Conservation (phyloP, 2,329 filamentous ascomycete species). For the Penicillium griseofulvum region DNA sequence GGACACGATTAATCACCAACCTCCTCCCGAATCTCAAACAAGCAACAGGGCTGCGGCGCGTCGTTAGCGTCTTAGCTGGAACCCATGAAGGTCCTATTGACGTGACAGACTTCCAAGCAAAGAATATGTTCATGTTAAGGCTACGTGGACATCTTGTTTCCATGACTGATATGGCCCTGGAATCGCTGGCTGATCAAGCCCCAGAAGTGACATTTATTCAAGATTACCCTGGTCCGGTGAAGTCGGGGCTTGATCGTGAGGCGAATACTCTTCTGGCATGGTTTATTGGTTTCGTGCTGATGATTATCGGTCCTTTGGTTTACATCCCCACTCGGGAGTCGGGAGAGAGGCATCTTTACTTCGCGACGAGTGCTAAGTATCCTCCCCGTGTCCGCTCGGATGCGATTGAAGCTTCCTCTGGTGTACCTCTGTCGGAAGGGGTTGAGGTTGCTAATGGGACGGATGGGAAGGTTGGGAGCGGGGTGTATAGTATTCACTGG, state of each 20-base stretch:
- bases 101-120: conserved; percentile 47
- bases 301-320: conserved; percentile 27
- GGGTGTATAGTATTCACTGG: conserved; percentile 30
- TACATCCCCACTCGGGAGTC: conserved; percentile 35
- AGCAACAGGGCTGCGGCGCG: conserved; percentile 51
- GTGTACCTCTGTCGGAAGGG: conserved; percentile 17
- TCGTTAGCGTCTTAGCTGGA: conserved; percentile 55
- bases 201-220: conserved; percentile 51
- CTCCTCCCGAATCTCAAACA: conserved; percentile 55
- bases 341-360: conserved; percentile 48
- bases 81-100: conserved; percentile 55
- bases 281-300: conserved; percentile 21
- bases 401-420: conserved; percentile 2
- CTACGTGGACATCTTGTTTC: conserved; percentile 47
- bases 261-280: neutral
- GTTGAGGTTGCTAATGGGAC: conserved; percentile 18
- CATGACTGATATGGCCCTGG: conserved; percentile 51
- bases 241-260: conserved; percentile 41
- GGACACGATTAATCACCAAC: conserved; percentile 56
- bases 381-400: conserved; percentile 7
- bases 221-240: conserved; percentile 48
- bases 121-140: conserved; percentile 38
- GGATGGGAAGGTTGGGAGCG: conserved; percentile 29
- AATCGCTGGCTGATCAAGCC: conserved; percentile 48
- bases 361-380: conserved; percentile 39